phyloP scores from a whole-genome alignment of 2,329 filamentous ascomycete genomes.

The Fusarium nanum region DNA sequence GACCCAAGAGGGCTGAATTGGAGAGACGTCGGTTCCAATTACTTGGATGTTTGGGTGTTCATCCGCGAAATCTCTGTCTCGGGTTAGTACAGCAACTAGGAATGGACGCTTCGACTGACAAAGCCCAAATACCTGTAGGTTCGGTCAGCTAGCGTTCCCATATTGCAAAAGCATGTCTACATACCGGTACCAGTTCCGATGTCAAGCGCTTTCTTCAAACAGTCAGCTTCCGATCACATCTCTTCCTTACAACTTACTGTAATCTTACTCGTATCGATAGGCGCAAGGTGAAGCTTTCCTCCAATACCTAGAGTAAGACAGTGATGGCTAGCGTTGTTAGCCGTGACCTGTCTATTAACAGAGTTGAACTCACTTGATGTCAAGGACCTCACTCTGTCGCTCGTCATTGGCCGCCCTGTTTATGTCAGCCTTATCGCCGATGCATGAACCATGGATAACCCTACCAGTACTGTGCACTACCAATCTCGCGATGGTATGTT shows the following conservation, averaged over 20 bases:
- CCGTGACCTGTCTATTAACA: fast-evolving
- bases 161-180: background rate
- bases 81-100: background rate
- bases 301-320: conserved; percentile 4
- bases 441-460: background rate
- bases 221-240: background rate
- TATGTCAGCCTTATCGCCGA: background rate
- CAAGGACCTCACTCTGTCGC: conserved; percentile 12
- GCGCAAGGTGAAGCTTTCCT: conserved; percentile 17
- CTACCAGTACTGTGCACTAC: conserved; percentile 20
- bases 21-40: conserved; percentile 15
- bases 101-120: background rate
- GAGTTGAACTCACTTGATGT: background rate
- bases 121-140: conserved; percentile 10
- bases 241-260: background rate
- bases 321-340: background rate
- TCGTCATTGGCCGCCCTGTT: conserved; percentile 16
- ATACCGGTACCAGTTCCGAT: conserved; percentile 19
- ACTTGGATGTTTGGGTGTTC: conserved; percentile 12
- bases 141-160: background rate
- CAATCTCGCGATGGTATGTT: conserved; percentile 19
- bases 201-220: conserved; percentile 7
- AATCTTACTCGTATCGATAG: conserved; percentile 7
- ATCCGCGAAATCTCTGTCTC: conserved; percentile 4
- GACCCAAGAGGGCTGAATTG: conserved; percentile 14